phyloP scores from a whole-genome alignment of 164 flowering plant genomes.

The Taxillus chinensis region DNA sequence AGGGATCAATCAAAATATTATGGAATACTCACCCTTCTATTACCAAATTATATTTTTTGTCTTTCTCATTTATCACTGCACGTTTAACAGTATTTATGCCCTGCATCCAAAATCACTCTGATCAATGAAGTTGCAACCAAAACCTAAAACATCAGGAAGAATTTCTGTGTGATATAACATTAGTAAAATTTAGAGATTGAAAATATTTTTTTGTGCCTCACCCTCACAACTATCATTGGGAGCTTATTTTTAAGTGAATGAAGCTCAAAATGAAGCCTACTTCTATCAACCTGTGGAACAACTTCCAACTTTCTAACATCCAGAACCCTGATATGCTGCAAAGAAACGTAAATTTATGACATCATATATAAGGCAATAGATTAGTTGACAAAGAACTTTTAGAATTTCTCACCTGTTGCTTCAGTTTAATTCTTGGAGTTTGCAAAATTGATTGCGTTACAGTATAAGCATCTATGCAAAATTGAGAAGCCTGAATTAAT shows the following conservation, averaged over 20 bases:
- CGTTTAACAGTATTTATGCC: slow-evolving; percentile 77
- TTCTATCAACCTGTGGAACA: slow-evolving; percentile 39
- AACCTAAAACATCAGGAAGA: too few species aligned
- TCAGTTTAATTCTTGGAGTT: slow-evolving; percentile 40
- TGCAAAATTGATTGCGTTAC: slow-evolving; percentile 53
- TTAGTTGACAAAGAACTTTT: not conserved
- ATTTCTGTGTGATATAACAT: too few species aligned
- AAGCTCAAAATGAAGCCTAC: slow-evolving; percentile 50
- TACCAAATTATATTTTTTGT: slow-evolving; percentile 33
- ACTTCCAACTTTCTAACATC: slow-evolving; percentile 46
- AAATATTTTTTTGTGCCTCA: slow-evolving; percentile 14
- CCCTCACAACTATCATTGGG: slow-evolving; percentile 67
- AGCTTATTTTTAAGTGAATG: slow-evolving; percentile 47
- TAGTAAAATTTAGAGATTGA: not conserved
- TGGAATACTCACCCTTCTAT: slow-evolving; percentile 76
- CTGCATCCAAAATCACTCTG: slow-evolving; percentile 29
- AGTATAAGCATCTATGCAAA: slow-evolving; percentile 43
- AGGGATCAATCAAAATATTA: too few species aligned
- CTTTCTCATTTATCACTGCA: slow-evolving; percentile 36
- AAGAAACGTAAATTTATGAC: slow-evolving; percentile 4
- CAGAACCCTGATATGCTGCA: slow-evolving; percentile 56
- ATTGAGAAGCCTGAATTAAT: slow-evolving; percentile 42
- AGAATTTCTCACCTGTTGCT: slow-evolving; percentile 33
- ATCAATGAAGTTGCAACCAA: not conserved
- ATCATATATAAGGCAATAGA: not conserved